Evolutionary conservation across 2,329 filamentous ascomycete genomes (phyloP), one percentile per base, ranked within the genome.

Genomic region (Talaromyces sp.): DNA sequence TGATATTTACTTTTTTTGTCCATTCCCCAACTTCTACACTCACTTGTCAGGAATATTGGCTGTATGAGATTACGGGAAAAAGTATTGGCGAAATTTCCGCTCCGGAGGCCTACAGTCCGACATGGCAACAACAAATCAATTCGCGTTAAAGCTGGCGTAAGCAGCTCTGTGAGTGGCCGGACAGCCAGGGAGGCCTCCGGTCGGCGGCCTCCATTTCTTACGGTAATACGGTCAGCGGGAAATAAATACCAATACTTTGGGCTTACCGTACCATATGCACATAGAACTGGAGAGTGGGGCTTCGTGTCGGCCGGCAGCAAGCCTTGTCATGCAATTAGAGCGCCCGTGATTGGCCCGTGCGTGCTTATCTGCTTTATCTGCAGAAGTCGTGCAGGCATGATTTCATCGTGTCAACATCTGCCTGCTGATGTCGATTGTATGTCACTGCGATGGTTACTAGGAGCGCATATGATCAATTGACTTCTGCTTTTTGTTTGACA

Each of bases 51-150:
- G 14, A 27, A 27, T 50, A 50, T 27, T 31, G 47, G 3, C 33
- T 39, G 52, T 56, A 56, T 13, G n/a, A 33, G 16, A 47, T 35
- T 37, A 47, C 19, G 45, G n/a, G 31, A 24, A 60, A 37, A 47
- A n/a, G 48, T 56, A 56, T 63, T 63, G 37, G 61, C 59, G 61
- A 57, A 63, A 62, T 62, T 63, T 63, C 61, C 61, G 61, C 61
- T 63, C 61, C 61, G 61, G 61, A 56, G 56, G 56, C 22, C 56
- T 59, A 59, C 39, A 45, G 39, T 59, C 61, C 48, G 50, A 24
- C 48, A 14, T n/a, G 19, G 39, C 41, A 10, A 63, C 50, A 57
- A 50, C 61, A 63, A 63, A 63, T 63, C 61, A 63, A 63, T 63
- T 63, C 61, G 52, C 50, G 61, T 56, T 24, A 47, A 63, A 35